Evolutionary conservation across 768 basidiomycete genomes (phyloP).

Genomic region (Trametes elegans): DNA sequence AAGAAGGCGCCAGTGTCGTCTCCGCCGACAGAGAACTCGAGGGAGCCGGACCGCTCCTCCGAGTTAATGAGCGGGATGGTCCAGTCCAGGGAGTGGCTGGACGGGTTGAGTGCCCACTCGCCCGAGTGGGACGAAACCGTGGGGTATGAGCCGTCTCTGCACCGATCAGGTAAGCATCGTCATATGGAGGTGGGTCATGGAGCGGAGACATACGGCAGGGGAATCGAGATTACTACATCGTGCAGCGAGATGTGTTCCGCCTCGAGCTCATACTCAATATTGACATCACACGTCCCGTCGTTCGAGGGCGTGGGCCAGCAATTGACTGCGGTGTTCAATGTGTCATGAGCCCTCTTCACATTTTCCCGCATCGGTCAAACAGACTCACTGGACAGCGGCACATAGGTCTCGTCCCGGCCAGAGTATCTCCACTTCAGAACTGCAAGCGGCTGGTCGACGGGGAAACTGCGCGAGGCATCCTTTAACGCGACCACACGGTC

Average conservation of each 20-base stretch:
- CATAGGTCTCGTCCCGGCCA: slow-evolving; percentile 87
- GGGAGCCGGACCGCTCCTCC: slow-evolving; percentile 70
- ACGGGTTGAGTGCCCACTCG: slow-evolving; percentile 80
- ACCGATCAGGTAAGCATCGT: not conserved
- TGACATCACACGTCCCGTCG: slow-evolving; percentile 91
- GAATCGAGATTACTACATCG: slow-evolving; percentile 88
- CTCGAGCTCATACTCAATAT: slow-evolving; percentile 96
- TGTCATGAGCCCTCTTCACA: not conserved
- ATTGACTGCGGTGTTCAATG: slow-evolving; percentile 58
- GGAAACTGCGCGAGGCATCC: slow-evolving; percentile 80
- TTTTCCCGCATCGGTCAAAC: not conserved
- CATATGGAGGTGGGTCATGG: not conserved
- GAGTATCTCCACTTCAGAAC: slow-evolving; percentile 93
- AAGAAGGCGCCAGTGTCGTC: slow-evolving; percentile 86
- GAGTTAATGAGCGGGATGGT: slow-evolving; percentile 65
- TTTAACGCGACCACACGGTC: slow-evolving; percentile 78
- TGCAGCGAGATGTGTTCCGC: slow-evolving; percentile 76
- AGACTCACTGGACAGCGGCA: slow-evolving; percentile 84
- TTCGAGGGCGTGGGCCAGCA: slow-evolving; percentile 95
- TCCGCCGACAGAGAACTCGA: slow-evolving; percentile 87
- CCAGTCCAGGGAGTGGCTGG: slow-evolving; percentile 85
- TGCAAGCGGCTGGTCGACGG: slow-evolving; percentile 79
- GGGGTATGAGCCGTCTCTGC: slow-evolving; percentile 79
- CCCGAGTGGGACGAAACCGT: slow-evolving; percentile 75
- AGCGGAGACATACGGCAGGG: slow-evolving; percentile 74